Evolutionary conservation across 129 eudicot genomes (phyloP).

Genomic region (Chrysanthemum lavandulifolium): DNA sequence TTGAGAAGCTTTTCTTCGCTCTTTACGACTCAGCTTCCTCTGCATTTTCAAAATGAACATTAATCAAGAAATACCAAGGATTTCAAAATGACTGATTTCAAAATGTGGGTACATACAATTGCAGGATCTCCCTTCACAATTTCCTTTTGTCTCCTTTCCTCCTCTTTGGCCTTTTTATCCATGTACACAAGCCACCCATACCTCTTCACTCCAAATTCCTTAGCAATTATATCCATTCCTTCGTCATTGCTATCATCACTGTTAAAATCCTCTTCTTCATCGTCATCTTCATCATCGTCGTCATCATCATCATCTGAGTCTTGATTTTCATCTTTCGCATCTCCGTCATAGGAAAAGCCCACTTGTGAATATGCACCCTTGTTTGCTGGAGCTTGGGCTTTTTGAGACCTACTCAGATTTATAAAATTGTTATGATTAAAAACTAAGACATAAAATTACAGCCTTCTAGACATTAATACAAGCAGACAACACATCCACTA

Average conservation of each 20-base stretch:
- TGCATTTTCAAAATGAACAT: constrained; percentile 27
- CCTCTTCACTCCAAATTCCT: constrained; percentile 96
- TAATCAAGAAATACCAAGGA: not conserved
- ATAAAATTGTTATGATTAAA: not conserved
- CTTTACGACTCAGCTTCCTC: constrained; percentile 98
- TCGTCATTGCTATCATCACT: constrained; percentile 99
- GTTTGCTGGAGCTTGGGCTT: constrained; percentile 59
- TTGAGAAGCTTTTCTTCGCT: constrained; percentile 94
- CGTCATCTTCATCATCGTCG: constrained; percentile 79
- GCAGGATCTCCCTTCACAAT: constrained; percentile 97
- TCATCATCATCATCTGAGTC: constrained; percentile 80
- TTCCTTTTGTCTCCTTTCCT: constrained; percentile 93
- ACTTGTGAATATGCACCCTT: constrained; percentile 93
- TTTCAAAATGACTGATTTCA: not conserved
- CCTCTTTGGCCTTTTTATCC: constrained; percentile 98
- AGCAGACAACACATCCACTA: not conserved
- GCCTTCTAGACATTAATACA: constrained; percentile 1
- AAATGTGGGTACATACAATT: constrained; percentile 51
- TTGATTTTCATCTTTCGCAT: constrained; percentile 61
- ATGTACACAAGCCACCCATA: constrained; percentile 97
- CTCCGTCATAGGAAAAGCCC: constrained; percentile 92
- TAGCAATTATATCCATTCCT: constrained; percentile 92
- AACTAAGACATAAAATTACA: not conserved
- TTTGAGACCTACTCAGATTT: constrained; percentile 48
- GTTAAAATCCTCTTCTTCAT: constrained; percentile 87